Conservation (phyloP, 1,139 yeast species). For the Taphrina deformans region DNA sequence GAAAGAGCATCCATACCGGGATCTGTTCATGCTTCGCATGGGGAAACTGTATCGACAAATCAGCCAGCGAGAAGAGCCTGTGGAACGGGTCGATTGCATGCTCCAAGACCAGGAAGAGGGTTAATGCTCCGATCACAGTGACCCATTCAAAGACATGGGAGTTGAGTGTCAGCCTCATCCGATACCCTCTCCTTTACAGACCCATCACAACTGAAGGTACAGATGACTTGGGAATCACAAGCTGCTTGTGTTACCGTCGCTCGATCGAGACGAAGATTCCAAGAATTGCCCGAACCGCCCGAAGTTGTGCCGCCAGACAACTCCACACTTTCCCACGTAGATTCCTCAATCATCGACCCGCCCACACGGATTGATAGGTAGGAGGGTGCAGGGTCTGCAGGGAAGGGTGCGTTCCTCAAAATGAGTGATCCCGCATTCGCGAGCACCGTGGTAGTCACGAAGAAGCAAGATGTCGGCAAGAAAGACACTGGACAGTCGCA, state of each 20-base stretch:
- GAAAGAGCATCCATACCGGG: constrained; percentile 46
- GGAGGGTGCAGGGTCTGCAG: too few species aligned
- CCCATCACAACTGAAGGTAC: too few species aligned
- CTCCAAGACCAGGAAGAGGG: constrained; percentile 21
- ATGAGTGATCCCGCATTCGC: background rate
- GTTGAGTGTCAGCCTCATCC: constrained; percentile 8
- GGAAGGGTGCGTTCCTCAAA: too few species aligned
- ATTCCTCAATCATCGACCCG: too few species aligned
- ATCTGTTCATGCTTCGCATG: constrained; percentile 68
- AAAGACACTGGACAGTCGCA: background rate
- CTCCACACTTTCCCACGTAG: background rate
- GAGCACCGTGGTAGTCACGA: background rate
- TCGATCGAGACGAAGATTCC: background rate
- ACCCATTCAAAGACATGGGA: constrained; percentile 22
- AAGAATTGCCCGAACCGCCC: background rate
- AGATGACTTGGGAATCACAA: too few species aligned
- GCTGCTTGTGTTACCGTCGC: background rate
- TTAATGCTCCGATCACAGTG: constrained; percentile 25
- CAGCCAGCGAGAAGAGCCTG: constrained; percentile 59
- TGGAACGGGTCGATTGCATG: constrained; percentile 38
- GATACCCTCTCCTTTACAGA: background rate
- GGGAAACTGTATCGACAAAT: constrained; percentile 67
- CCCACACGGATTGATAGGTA: too few species aligned
- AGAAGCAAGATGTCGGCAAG: constrained; percentile 1
- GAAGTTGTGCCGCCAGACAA: background rate